Percentiles rank a stretch among this genome's conserved stretches.
Evolutionary conservation across 768 basidiomycete species (phyloP).

Genomic region (Phylloporus rhodoxanthus): DNA sequence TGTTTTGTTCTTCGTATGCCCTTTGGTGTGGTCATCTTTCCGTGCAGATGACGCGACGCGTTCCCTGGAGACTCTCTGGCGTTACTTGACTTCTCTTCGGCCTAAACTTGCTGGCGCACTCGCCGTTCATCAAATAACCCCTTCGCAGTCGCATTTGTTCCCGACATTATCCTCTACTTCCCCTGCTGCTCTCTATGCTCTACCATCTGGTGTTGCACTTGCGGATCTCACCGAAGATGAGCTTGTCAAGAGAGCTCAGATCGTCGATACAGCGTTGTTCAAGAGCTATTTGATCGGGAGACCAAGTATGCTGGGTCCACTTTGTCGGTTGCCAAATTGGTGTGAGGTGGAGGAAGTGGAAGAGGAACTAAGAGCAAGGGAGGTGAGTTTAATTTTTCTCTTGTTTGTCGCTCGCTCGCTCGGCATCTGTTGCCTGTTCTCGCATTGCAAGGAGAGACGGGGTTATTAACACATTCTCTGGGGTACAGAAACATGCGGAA

Average conservation of each 20-base stretch:
- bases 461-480: neutral
- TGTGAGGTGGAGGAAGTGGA: neutral
- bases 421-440: neutral
- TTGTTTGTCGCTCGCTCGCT: neutral
- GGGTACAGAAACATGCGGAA: conserved; percentile 77
- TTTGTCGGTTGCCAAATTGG: conserved; percentile 1
- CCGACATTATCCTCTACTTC: conserved; percentile 68
- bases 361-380: conserved; percentile 18
- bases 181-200: conserved; percentile 64
- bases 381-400: conserved; percentile 47
- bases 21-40: neutral
- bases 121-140: conserved; percentile 59
- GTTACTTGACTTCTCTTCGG: conserved; percentile 84
- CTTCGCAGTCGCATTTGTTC: conserved; percentile 61
- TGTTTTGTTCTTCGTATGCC: neutral
- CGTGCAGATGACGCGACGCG: conserved; percentile 52
- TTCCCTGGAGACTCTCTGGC: conserved; percentile 82
- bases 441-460: neutral
- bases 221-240: conserved; percentile 74
- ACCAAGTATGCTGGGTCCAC: conserved; percentile 72
- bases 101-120: conserved; percentile 81
- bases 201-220: conserved; percentile 69
- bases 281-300: conserved; percentile 83
- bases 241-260: conserved; percentile 81
- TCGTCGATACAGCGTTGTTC: conserved; percentile 93